Base-by-base conservation (phyloP, 148 eudicot genomes). In the Camellia lanceoleosa region DNA sequence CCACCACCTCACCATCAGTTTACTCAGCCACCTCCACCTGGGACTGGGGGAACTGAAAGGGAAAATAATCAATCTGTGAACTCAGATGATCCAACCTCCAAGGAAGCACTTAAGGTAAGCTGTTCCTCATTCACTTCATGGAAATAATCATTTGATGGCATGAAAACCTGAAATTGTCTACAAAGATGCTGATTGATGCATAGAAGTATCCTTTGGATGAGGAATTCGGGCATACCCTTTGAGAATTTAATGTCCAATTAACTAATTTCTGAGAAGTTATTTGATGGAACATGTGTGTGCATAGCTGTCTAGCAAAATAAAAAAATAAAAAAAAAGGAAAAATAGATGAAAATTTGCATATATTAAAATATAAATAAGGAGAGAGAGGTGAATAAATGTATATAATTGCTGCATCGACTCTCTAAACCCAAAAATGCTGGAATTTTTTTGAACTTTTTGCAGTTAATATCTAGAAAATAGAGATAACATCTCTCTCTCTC, bases 21-120 rank as follows among this genome's bases (percentile, higher is more conserved):
- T 84, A 78, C 83, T 56, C 94, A 86, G 83, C 97, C 92, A 49
- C 94, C 92, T 56, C 94, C 95, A 43, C 94, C 94, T 55, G 97
- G 95, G 75, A 89, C 88, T 60, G 79, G 81, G 59, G 86, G 71
- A 62, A 84, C 30, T 82, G 95, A 89, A 76, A 84, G 75, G 78
- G 92, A 89, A 23, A 86, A 71, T 74, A 86, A 51, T 73, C 84
- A 80, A 60, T 71, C 85, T 78, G 74, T 46, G 15, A 88, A 81
- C 19, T 75, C 89, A 68, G 97, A 88, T 79, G 89, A 89, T 76
- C 56, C 74, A 79, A 71, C 70, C 80, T 71, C 89, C 52, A 83
- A 81, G 84, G 86, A 85, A 65, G 60, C 77, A 6, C 30, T 52
- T 74, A 92, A 90, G 93, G 98, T 92, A 80, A 68, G 71, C 59